A percentile compares a stretch with the other conserved stretches of the same genome.
phyloP scores from a whole-genome alignment of 2,329 filamentous ascomycete genomes.

The Penicillium sp. region DNA sequence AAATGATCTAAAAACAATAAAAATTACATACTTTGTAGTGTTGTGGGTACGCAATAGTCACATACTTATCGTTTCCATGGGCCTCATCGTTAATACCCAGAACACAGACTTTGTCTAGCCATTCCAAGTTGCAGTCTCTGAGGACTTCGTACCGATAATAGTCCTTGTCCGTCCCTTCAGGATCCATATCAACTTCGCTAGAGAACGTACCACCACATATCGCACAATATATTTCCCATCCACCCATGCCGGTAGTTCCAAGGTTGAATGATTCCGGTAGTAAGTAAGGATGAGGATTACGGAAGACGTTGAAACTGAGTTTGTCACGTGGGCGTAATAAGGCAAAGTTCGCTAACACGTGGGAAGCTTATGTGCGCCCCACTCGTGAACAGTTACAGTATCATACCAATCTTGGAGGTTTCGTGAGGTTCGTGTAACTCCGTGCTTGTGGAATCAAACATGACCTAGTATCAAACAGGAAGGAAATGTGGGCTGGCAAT shows the following conservation, averaged over 20 bases:
- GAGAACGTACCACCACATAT: not conserved
- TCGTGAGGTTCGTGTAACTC: too few species aligned
- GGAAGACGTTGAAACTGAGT: not conserved
- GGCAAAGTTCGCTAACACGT: too few species aligned
- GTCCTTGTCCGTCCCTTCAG: not conserved
- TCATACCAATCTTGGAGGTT: too few species aligned
- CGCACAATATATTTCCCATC: not conserved
- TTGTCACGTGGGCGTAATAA: not conserved
- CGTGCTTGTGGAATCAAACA: too few species aligned
- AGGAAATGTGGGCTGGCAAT: too few species aligned
- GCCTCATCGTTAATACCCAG: not conserved
- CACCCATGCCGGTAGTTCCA: not conserved
- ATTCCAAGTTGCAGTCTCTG: not conserved
- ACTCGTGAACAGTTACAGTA: too few species aligned
- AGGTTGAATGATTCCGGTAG: not conserved
- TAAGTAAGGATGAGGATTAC: not conserved
- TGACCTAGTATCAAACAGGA: too few species aligned
- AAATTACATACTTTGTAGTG: too few species aligned
- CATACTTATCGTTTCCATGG: not conserved
- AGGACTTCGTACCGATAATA: not conserved
- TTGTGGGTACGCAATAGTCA: too few species aligned
- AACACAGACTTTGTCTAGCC: not conserved
- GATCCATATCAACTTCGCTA: not conserved
- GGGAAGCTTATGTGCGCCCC: too few species aligned
- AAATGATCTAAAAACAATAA: too few species aligned